Base-by-base conservation (phyloP, 129 eudicot species). In the Flaveria brownii region DNA sequence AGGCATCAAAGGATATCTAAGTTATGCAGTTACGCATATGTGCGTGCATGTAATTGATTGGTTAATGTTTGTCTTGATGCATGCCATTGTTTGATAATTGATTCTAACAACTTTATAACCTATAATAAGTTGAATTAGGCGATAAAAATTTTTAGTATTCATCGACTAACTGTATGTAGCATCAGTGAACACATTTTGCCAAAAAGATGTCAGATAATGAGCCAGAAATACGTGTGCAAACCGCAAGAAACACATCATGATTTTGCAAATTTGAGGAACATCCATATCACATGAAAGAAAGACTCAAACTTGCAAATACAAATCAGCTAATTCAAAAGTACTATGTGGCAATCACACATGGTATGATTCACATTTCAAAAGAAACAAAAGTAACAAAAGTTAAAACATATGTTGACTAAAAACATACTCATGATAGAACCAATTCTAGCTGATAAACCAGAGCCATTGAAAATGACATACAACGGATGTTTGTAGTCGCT, bases 331-430 rank as follows among this genome's bases (percentile, higher is more conserved):
- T 18, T 17, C 28, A 17, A 56, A 17, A 20, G 62, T 56, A 25
- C 20, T 56, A 20, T 56, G 28, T 2, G 28, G 14, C 62, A 56
- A 20, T 11, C 20, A 56, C 62, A 56, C 28, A 56, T 56, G 62
- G 62, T 20, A 70, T 47, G 52, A 2, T 54, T 66, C 73, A 73
- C 72, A 73, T 9, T 25, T 26, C 22, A 81, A 36, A 59, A 64
- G 66, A 55, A 81, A 76, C 72, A 47, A 69, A 33, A 49, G 54
- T 45, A 75, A 47, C 62, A 67, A 47, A 52, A 81, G 1, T 25
- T 54, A 54, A 71, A 52, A 71, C 28, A 61, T 71, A 76, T 65
- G 51, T 26, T 49, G 54, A 77, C 79, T 57, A 74, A 70, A 73
- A 73, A 78, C 56, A 60, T 71, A 70, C 72, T 68, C 55, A 45